Base-by-base conservation (phyloP, 179 eudicot species). In the Silene coronaria region DNA sequence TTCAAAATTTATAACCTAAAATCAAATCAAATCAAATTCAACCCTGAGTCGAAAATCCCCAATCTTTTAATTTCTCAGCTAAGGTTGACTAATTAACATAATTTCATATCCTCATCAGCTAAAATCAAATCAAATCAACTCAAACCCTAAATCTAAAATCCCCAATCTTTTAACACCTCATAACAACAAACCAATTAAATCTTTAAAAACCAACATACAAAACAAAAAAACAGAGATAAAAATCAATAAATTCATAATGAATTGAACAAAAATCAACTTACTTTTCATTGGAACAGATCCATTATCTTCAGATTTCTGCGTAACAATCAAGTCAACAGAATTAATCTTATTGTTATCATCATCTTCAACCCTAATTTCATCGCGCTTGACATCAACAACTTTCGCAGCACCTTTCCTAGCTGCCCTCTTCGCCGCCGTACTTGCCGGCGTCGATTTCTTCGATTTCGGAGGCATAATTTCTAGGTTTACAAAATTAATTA, bases 391-490 rank as follows among this genome's bases (percentile, higher is more conserved):
- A 17, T 75, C 81, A 22, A 8, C 71, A 17, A 65, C 32, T 64
- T 80, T 80, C 7, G 84, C 38, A 27, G 78, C 67, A 13, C 69
- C 78, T 36, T 78, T 78, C 12, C 87, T 86, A 7, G 60, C 83
- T 0, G 82, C 78, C 58, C 83, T 85, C 82, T 79, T 86, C 24
- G 82, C 68, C 17, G 84, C 82, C 45, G 85, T 73, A 3, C 26
- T 72, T 28, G 82, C 74, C 26, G 80, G 78, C 48, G 71, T 69
- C 59, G 84, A 60, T 69, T 82, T 86, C 82, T 76, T 88, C 59
- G 83, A 72, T 72, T 74, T 84, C 9, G 91, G 91, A 73, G 87
- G 91, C 90, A 87, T 87, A 58, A 72, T 58, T 72, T 27, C 13
- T 53, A 12, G 12, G 16, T 13, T 13, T 14, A 23, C 3, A 24